These are phyloP conservation scores for Cryptosporidium sp. DNA, from an alignment of 169 alveolate genomes.

Conservation along the genomic window DNA sequence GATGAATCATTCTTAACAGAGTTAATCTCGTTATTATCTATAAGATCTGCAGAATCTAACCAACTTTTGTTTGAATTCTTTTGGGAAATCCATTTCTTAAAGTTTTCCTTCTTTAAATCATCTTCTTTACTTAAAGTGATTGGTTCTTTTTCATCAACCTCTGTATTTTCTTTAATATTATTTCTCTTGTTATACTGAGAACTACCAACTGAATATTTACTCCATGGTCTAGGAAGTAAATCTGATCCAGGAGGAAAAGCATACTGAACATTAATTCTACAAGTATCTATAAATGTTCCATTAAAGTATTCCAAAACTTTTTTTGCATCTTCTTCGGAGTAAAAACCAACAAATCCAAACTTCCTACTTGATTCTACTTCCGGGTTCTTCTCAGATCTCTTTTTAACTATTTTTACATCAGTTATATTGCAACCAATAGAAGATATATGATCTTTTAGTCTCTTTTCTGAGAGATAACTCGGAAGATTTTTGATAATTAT, in stretches of 20 bases:
- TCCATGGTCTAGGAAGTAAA: conserved; percentile 81
- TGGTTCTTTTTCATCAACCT: conserved; percentile 21
- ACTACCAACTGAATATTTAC: conserved; percentile 80
- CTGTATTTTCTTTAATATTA: conserved; percentile 7
- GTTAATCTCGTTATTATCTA: neutral
- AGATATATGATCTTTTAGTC: conserved; percentile 83
- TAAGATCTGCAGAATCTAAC: conserved; percentile 52
- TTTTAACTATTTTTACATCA: conserved; percentile 85
- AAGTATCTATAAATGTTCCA: conserved; percentile 88
- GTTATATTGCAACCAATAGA: conserved; percentile 82
- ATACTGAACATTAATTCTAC: conserved; percentile 86
- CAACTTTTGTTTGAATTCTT: conserved; percentile 51
- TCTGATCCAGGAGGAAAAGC: conserved; percentile 88
- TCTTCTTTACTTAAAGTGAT: conserved; percentile 18
- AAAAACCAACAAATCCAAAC: conserved; percentile 90
- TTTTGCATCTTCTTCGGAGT: conserved; percentile 85
- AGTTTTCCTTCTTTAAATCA: neutral
- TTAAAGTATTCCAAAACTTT: conserved; percentile 86
- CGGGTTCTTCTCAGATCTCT: conserved; percentile 60
- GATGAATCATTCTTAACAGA: neutral
- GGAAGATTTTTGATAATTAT: conserved; percentile 86
- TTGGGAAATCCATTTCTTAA: conserved; percentile 14
- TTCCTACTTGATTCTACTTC: conserved; percentile 79
- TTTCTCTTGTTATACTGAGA: conserved; percentile 76
- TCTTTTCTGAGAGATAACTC: conserved; percentile 81